Conservation (phyloP, 148 eudicot species). For the Chenopodium formosanum region DNA sequence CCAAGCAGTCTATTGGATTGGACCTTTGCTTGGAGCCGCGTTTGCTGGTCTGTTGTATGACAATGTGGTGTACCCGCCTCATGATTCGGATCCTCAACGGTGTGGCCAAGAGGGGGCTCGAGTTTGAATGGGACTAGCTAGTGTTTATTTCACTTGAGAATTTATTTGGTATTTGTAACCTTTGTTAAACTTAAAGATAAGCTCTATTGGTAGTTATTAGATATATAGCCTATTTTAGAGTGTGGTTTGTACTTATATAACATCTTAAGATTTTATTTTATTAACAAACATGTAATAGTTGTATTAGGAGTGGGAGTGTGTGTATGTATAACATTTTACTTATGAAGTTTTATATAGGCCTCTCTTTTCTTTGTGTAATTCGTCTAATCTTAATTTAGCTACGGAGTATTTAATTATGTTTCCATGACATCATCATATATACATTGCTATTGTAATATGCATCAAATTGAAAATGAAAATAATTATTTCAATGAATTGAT, state of each 20-base stretch:
- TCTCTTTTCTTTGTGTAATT: not conserved
- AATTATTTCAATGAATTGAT: too few species aligned
- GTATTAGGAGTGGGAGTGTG: not conserved
- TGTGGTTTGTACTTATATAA: not conserved
- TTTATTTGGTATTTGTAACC: not conserved
- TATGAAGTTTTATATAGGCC: too few species aligned
- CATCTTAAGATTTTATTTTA: too few species aligned
- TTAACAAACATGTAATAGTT: not conserved
- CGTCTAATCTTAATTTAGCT: too few species aligned
- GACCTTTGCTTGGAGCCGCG: conserved; percentile 69
- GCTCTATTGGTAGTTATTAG: too few species aligned
- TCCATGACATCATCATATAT: too few species aligned
- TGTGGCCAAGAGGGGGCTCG: conserved; percentile 18
- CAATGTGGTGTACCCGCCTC: conserved; percentile 61
- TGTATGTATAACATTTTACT: too few species aligned
- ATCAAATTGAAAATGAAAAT: too few species aligned
- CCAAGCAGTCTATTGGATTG: conserved; percentile 93
- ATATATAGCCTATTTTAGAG: not conserved
- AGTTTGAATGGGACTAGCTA: conserved; percentile 8
- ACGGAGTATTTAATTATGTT: too few species aligned
- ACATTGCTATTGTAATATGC: too few species aligned
- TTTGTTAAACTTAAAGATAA: too few species aligned
- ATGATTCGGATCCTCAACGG: conserved; percentile 29
- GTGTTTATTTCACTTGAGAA: not conserved
- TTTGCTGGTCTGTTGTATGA: conserved; percentile 73